A percentile compares a stretch with the other conserved stretches of the same genome.
Conservation (phyloP, 768 basidiomycete species). For the Termitomyces sp. region DNA sequence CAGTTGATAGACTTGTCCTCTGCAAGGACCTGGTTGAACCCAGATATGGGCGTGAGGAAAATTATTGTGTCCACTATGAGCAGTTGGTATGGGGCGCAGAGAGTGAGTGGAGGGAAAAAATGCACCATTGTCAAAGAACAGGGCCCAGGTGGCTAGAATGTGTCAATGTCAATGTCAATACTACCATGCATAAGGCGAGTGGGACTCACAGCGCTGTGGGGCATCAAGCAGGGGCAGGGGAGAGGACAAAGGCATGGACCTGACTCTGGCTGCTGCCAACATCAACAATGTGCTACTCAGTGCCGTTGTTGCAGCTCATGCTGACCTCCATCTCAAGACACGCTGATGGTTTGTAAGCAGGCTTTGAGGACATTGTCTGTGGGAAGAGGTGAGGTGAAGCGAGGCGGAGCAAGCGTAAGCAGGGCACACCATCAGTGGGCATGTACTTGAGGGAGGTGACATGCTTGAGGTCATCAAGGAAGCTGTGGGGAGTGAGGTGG, state of each 20-base stretch:
- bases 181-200: too few relatives aligned
- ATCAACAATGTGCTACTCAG: conserved; percentile 74
- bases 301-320: conserved; percentile 46
- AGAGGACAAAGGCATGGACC: conserved; percentile 32
- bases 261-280: conserved; percentile 73
- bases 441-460: conserved; percentile 58
- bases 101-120: conserved; percentile 56
- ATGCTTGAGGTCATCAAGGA: conserved; percentile 62
- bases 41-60: conserved; percentile 71
- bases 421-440: conserved; percentile 57
- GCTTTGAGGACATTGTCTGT: conserved; percentile 75
- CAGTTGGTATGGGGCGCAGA: neutral
- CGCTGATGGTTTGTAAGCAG: conserved; percentile 71
- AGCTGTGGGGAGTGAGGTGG: conserved; percentile 34
- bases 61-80: conserved; percentile 54
- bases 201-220: conserved; percentile 27
- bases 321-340: conserved; percentile 71
- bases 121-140: conserved; percentile 44
- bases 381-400: neutral
- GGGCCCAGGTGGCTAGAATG: conserved; percentile 27
- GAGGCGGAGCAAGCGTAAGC: neutral
- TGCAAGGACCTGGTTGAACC: conserved; percentile 61
- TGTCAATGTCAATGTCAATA: neutral
- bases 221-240: neutral
- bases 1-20: conserved; percentile 62